Conservation (phyloP, 768 basidiomycete species). For the Pleurotus platypus region DNA sequence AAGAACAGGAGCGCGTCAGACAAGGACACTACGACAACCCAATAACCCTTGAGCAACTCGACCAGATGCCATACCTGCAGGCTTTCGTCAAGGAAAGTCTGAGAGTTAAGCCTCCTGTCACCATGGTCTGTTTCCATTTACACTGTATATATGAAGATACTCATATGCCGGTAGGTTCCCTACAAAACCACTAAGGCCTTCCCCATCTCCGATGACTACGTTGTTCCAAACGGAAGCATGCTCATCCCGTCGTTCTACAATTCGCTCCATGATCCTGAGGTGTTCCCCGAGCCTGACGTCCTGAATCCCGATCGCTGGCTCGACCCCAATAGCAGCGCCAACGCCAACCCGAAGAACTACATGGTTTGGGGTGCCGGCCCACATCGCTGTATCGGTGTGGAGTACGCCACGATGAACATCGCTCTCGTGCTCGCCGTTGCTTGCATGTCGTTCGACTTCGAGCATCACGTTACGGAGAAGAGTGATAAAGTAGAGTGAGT, state of each 20-base stretch:
- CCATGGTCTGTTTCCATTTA: constrained; percentile 63
- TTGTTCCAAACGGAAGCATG: constrained; percentile 88
- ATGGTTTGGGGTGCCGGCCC: constrained; percentile 94
- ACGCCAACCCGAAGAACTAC: constrained; percentile 88
- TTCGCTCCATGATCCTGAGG: constrained; percentile 83
- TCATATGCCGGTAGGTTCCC: constrained; percentile 61
- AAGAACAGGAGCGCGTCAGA: constrained; percentile 85
- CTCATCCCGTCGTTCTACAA: constrained; percentile 93
- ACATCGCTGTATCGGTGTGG: constrained; percentile 87
- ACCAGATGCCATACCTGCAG: constrained; percentile 88
- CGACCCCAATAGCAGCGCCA: constrained; percentile 73
- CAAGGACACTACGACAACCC: constrained; percentile 72
- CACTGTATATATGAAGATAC: not conserved
- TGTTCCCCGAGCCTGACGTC: constrained; percentile 83
- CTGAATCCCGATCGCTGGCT: constrained; percentile 93
- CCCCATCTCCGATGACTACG: constrained; percentile 90
- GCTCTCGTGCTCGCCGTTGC: constrained; percentile 84
- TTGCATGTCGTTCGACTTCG: constrained; percentile 74
- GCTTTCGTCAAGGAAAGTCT: constrained; percentile 94
- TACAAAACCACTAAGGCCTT: constrained; percentile 87
- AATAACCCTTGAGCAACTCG: constrained; percentile 84
- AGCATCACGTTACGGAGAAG: constrained; percentile 77
- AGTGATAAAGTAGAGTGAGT: constrained; percentile 83
- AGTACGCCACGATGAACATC: constrained; percentile 93
- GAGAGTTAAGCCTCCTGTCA: constrained; percentile 89